Percentiles rank a stretch among this genome's conserved stretches.
Conservation (phyloP, 2,329 filamentous ascomycete genomes). For the Bisporella sp. region DNA sequence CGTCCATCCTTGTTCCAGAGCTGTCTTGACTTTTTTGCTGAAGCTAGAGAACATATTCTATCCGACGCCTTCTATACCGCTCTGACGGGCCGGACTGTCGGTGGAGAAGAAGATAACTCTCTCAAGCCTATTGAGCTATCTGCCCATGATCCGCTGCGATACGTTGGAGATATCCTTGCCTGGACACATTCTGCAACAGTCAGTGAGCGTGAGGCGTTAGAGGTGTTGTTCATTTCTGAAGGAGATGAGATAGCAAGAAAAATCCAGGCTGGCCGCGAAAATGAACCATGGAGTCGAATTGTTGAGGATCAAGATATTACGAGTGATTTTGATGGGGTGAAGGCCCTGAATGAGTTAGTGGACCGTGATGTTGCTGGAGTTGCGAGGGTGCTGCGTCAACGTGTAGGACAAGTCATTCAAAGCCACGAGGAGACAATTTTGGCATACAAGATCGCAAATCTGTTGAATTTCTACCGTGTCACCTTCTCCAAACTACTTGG, state of each 20-base stretch:
- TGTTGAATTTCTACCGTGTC: slow-evolving; percentile 80
- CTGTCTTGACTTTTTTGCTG: slow-evolving; percentile 88
- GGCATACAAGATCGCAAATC: slow-evolving; percentile 83
- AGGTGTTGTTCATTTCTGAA: slow-evolving; percentile 84
- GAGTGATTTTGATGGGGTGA: slow-evolving; percentile 67
- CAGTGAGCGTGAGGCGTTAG: slow-evolving; percentile 85
- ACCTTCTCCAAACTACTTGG: slow-evolving; percentile 81
- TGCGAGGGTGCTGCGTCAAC: slow-evolving; percentile 75
- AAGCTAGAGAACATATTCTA: slow-evolving; percentile 78
- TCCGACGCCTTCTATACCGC: slow-evolving; percentile 87
- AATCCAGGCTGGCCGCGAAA: slow-evolving; percentile 71
- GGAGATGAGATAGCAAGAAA: slow-evolving; percentile 81
- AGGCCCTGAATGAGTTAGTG: slow-evolving; percentile 78
- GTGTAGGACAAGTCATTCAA: slow-evolving; percentile 86
- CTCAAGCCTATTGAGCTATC: slow-evolving; percentile 90
- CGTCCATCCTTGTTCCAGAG: slow-evolving; percentile 85
- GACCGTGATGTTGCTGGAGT: slow-evolving; percentile 80
- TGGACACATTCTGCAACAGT: slow-evolving; percentile 95
- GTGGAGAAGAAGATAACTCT: slow-evolving; percentile 49
- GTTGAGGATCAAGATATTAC: slow-evolving; percentile 49
- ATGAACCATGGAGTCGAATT: slow-evolving; percentile 73
- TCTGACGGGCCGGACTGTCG: slow-evolving; percentile 63
- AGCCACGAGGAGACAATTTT: slow-evolving; percentile 85
- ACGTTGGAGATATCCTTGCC: slow-evolving; percentile 94
- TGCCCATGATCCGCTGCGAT: slow-evolving; percentile 85